Conservation (phyloP, 352 stramenopile genomes). For the Achlya hypogyna region DNA sequence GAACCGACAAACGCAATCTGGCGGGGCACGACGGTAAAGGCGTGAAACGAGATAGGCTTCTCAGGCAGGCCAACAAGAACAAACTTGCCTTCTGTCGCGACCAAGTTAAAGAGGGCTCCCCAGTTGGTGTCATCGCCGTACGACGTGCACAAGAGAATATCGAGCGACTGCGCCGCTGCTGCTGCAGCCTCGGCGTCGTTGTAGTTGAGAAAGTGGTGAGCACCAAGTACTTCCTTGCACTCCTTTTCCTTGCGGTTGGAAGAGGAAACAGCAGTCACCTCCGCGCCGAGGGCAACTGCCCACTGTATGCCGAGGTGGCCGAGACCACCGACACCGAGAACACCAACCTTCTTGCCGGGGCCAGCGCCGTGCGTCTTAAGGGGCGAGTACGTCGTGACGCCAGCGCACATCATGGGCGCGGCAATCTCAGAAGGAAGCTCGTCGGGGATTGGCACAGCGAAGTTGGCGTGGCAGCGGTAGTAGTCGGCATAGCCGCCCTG, state of each 20-base stretch:
- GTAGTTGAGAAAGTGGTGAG: conserved; percentile 30
- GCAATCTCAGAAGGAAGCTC: conserved; percentile 23
- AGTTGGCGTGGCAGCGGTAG: conserved; percentile 22
- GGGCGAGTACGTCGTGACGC: conserved; percentile 55
- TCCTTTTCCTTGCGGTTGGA: conserved; percentile 26
- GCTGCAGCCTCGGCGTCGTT: conserved; percentile 34
- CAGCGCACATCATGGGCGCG: conserved; percentile 52
- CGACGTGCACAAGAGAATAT: conserved; percentile 23
- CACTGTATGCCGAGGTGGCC: conserved; percentile 75
- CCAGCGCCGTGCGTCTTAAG: conserved; percentile 32
- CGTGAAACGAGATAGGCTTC: conserved; percentile 28
- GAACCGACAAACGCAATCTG: conserved; percentile 44
- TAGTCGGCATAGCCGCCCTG: conserved; percentile 27
- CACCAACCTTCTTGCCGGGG: conserved; percentile 29
- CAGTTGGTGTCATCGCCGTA: conserved; percentile 16
- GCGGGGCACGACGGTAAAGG: conserved; percentile 37
- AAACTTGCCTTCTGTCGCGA: conserved; percentile 46
- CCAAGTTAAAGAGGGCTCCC: background rate
- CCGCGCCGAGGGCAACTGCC: conserved; percentile 36
- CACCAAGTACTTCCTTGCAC: conserved; percentile 30
- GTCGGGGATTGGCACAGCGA: conserved; percentile 26
- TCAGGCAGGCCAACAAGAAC: conserved; percentile 33
- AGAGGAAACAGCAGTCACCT: conserved; percentile 38
- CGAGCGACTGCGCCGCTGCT: conserved; percentile 25
- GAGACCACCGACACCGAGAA: conserved; percentile 59